Conservation (phyloP, 1,284 basidiomycete genomes). For the Boletellus sp. region DNA sequence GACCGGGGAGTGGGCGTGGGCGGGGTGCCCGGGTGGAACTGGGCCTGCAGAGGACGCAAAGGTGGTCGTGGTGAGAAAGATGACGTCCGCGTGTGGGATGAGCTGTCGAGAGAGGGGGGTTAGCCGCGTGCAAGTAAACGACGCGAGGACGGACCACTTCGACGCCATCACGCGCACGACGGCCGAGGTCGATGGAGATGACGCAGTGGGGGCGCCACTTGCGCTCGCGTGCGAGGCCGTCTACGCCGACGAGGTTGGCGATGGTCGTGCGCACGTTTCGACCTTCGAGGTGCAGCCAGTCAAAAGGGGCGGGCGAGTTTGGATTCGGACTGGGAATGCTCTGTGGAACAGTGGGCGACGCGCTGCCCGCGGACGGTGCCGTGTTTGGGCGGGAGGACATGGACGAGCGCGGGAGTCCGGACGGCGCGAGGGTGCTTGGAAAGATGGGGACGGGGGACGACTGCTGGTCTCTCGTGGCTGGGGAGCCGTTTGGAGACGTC, state of each 20-base stretch:
- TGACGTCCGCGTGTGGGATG: slow-evolving; percentile 72
- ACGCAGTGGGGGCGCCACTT: slow-evolving; percentile 78
- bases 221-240: slow-evolving; percentile 72
- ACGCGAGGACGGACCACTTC: slow-evolving; percentile 53
- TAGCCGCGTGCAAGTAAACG: slow-evolving; percentile 6
- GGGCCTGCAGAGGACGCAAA: slow-evolving; percentile 15
- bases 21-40: not conserved
- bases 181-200: slow-evolving; percentile 72
- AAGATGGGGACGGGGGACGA: slow-evolving; percentile 38
- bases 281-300: slow-evolving; percentile 82
- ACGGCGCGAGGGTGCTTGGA: slow-evolving; percentile 34
- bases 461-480: slow-evolving; percentile 27
- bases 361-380: slow-evolving; percentile 3
- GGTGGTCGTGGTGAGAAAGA: slow-evolving; percentile 47
- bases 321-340: slow-evolving; percentile 36
- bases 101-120: slow-evolving; percentile 42
- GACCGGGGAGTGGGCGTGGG: slow-evolving; percentile 42
- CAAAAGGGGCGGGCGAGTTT: slow-evolving; percentile 70
- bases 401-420: slow-evolving; percentile 30
- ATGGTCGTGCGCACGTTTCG: slow-evolving; percentile 71
- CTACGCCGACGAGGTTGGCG: slow-evolving; percentile 70
- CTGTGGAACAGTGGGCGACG: too few species aligned
- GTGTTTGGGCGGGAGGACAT: slow-evolving; percentile 25
- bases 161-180: slow-evolving; percentile 69
- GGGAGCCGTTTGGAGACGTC: slow-evolving; percentile 16